Evolutionary conservation across 768 basidiomycete species (phyloP).

Genomic region (Tricholoma sp.): DNA sequence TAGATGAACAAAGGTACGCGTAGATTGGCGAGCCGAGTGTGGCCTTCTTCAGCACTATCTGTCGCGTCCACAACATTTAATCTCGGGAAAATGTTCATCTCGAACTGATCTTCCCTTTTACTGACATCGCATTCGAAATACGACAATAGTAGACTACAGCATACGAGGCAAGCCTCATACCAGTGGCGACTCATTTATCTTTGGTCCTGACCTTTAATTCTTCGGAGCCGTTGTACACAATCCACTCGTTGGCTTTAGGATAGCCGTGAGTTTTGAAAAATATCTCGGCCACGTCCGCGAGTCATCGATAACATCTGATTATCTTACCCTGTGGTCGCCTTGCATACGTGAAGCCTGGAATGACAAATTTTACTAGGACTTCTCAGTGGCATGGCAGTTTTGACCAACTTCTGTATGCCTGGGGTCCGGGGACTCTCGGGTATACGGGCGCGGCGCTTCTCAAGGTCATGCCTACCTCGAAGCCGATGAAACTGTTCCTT

Average conservation of each 20-base stretch:
- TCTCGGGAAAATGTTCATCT: not conserved
- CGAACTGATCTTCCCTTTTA: not conserved
- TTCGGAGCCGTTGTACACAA: not conserved
- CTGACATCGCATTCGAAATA: not conserved
- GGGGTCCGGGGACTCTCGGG: not conserved
- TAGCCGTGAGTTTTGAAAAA: not conserved
- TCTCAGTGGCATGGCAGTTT: not conserved
- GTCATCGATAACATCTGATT: not conserved
- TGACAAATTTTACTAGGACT: not conserved
- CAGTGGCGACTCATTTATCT: not conserved
- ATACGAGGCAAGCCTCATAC: not conserved
- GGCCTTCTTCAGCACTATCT: not conserved
- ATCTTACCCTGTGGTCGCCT: not conserved
- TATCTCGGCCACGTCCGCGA: not conserved
- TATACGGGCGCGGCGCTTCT: not conserved
- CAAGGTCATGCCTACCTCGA: not conserved
- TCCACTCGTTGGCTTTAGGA: not conserved
- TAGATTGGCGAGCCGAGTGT: not conserved
- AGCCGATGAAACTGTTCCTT: not conserved
- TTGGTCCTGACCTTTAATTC: not conserved
- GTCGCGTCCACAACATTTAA: not conserved
- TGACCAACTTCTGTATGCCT: not conserved
- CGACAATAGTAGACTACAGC: not conserved
- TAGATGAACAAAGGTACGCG: not conserved
- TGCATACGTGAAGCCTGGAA: not conserved